These are phyloP conservation scores for Gaertneriomyces semiglobifer DNA, from an alignment of 192 early-diverging fungal species.

Conservation along the genomic window DNA sequence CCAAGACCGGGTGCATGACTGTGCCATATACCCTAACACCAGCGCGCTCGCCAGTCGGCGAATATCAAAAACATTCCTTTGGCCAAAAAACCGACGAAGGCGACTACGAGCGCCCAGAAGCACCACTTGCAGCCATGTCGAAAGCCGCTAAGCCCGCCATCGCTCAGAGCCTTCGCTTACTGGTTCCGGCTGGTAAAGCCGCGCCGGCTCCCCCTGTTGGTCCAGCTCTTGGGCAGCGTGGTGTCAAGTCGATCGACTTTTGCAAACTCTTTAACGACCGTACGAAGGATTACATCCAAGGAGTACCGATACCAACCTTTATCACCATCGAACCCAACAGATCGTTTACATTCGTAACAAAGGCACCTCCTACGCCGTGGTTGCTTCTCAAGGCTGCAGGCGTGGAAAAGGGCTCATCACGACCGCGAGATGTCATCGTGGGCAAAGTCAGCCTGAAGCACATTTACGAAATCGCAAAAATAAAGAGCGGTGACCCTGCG, in stretches of 20 bases:
- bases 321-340: constrained; percentile 89
- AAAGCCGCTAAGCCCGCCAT: constrained; percentile 25
- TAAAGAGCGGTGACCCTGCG: constrained; percentile 79
- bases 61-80: too few relatives aligned
- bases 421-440: constrained; percentile 69
- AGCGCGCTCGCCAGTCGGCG: too few relatives aligned
- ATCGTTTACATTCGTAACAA: constrained; percentile 84
- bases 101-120: not conserved
- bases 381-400: constrained; percentile 84
- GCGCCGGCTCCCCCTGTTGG: constrained; percentile 91
- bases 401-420: constrained; percentile 74
- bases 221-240: constrained; percentile 91
- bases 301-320: constrained; percentile 78
- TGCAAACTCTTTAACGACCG: constrained; percentile 96
- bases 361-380: constrained; percentile 84
- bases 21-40: too few relatives aligned
- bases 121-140: constrained; percentile 23
- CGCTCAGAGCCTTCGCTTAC: constrained; percentile 41
- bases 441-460: constrained; percentile 88
- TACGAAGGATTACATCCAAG: constrained; percentile 75
- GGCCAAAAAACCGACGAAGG: too few relatives aligned
- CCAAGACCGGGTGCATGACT: too few relatives aligned
- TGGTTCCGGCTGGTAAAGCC: constrained; percentile 90
- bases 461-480: constrained; percentile 89
- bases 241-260: constrained; percentile 98